A percentile compares a stretch with the other conserved stretches of the same genome.
Evolutionary conservation across 1,284 basidiomycete genomes (phyloP).

Genomic region (Cystobasidium slooffiae): DNA sequence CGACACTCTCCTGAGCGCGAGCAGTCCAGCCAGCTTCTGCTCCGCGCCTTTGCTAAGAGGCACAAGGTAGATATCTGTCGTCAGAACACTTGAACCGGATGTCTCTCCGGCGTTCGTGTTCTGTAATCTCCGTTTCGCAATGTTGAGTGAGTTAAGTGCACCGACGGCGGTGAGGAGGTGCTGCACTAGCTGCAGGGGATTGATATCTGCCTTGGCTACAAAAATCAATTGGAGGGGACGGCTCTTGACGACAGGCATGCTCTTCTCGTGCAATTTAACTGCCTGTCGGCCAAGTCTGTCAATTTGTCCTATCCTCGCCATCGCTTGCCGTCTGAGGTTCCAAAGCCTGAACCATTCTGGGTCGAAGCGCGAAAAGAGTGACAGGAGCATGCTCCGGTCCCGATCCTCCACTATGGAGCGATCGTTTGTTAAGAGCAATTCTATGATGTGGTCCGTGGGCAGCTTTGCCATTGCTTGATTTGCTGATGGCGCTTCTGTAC

Average conservation of each 20-base stretch:
- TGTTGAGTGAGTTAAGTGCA: conserved; percentile 66
- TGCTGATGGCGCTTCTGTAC: too few species aligned
- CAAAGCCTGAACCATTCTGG: conserved; percentile 16
- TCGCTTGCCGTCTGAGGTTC: not conserved
- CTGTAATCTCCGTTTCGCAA: conserved; percentile 47
- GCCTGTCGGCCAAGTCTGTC: not conserved
- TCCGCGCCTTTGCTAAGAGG: conserved; percentile 74
- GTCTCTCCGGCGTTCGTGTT: not conserved
- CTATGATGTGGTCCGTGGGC: not conserved
- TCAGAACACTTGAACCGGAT: not conserved
- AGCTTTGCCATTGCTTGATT: not conserved
- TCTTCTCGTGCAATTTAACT: not conserved
- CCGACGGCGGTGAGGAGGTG: conserved; percentile 75
- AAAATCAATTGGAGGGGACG: conserved; percentile 63
- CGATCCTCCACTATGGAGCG: not conserved
- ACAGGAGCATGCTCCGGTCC: conserved; percentile 6
- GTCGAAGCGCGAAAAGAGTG: conserved; percentile 11
- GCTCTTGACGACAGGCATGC: conserved; percentile 42
- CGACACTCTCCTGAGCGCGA: conserved; percentile 72
- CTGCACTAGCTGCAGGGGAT: conserved; percentile 70
- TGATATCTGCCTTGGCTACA: conserved; percentile 71
- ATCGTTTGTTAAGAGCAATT: not conserved
- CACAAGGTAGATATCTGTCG: conserved; percentile 63
- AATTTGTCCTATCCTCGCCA: not conserved
- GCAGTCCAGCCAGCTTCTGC: conserved; percentile 64